Evolutionary conservation across 192 early-diverging fungal genomes (phyloP), one percentile per base, ranked within the genome.

Genomic region (Phlyctochytrium planicorne): DNA sequence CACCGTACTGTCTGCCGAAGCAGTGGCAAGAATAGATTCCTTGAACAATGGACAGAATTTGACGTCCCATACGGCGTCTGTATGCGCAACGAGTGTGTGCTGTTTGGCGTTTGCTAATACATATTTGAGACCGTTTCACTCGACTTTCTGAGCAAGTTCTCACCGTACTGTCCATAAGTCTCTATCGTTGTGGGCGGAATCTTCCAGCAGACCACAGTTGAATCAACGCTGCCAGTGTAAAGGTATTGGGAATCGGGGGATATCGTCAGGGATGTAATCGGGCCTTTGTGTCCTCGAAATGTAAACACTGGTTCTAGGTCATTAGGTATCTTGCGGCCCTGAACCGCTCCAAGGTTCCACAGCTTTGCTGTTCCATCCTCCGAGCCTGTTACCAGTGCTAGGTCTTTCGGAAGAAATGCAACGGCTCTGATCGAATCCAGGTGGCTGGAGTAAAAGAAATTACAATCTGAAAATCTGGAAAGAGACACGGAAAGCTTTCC

Each of bases 21-120:
- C 88, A 4, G 91, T 91, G 2, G 84, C 89, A 4, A 94, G 68
- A 4, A 87, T 53, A n/a, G 77, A 70, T 32, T 80, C 71, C 30
- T 79, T 66, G 32, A 78, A 73, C 3, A 63, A 70, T 23, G 89
- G 86, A 62, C 88, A 88, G 3, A 90, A 70, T 62, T 86, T 83
- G 67, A 93, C 76, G 47, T 91, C 90, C 93, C 93, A 94, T n/a
- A 94, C 87, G 2, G 85, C 84, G 65, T 93, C 91, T 1, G 92
- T 89, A 68, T 94, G 93, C 1, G 89, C 90, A 31, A 92, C 82
- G 60, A 83, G 90, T 0, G 85, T 86, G 20, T 86, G 78, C 16
- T 79, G 62, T 30, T 59, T 71, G 55, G 30, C 6, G n/a, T n/a
- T n/a, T n/a, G n/a, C n/a, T n/a, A n/a, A n/a, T 14, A n/a, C 50